Conservation (phyloP, 2,329 filamentous ascomycete species). For the Epichloe sibirici region DNA sequence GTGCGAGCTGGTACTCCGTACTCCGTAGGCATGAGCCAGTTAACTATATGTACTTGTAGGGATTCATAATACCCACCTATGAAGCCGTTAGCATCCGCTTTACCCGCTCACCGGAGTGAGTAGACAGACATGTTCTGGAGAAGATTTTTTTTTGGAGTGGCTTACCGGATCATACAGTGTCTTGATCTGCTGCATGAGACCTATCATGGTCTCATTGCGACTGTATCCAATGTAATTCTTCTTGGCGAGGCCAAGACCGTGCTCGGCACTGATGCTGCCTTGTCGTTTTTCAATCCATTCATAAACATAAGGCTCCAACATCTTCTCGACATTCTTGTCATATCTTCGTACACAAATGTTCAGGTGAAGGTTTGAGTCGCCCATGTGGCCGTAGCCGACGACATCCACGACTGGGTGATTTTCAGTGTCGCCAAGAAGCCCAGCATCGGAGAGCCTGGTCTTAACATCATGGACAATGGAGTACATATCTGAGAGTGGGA, state of each 20-base stretch:
- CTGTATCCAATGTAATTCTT: slow-evolving; percentile 93
- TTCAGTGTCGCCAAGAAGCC: slow-evolving; percentile 64
- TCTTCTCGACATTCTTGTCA: slow-evolving; percentile 75
- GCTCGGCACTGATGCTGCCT: slow-evolving; percentile 94
- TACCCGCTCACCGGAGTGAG: slow-evolving; percentile 2
- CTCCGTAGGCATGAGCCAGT: no score
- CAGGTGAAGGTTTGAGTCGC: slow-evolving; percentile 87
- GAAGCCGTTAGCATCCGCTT: slow-evolving; percentile 14
- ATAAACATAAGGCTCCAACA: slow-evolving; percentile 89
- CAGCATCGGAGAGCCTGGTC: slow-evolving; percentile 57
- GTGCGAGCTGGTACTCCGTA: no score
- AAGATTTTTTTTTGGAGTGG: slow-evolving; percentile 6
- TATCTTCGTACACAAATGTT: slow-evolving; percentile 78
- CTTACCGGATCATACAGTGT: slow-evolving; percentile 85
- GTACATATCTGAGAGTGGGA: slow-evolving; percentile 81
- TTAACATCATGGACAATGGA: slow-evolving; percentile 76
- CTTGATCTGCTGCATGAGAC: slow-evolving; percentile 92
- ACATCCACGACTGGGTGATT: slow-evolving; percentile 74
- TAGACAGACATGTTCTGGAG: neutral
- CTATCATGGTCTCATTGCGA: slow-evolving; percentile 74
- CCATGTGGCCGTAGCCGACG: slow-evolving; percentile 98
- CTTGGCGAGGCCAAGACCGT: slow-evolving; percentile 88
- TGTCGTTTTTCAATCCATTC: slow-evolving; percentile 86
- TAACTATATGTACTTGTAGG: slow-evolving; percentile 79
- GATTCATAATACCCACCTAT: slow-evolving; percentile 97